Evolutionary conservation across 1,284 basidiomycete genomes (phyloP).

Genomic region (Anthracocystis panici-leucophaei): DNA sequence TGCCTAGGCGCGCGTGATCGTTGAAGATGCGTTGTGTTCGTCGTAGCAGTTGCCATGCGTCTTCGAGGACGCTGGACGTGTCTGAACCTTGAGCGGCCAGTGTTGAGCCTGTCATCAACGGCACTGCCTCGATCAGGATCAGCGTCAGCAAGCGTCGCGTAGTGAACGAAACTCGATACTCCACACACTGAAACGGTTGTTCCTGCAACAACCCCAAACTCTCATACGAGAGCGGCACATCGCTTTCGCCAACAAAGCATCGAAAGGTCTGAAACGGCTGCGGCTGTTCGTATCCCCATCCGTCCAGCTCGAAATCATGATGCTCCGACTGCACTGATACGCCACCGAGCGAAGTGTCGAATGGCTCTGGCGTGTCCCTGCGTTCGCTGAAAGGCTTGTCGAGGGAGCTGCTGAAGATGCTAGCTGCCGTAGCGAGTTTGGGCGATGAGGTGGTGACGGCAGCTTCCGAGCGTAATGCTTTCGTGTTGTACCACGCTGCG

Average conservation of each 20-base stretch:
- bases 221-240: conserved; percentile 21
- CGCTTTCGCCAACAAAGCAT: conserved; percentile 27
- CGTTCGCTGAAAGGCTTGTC: conserved; percentile 5
- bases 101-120: conserved; percentile 1
- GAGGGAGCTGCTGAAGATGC: conserved; percentile 14
- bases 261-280: conserved; percentile 30
- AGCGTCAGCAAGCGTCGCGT: conserved; percentile 41
- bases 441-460: conserved; percentile 16
- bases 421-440: conserved; percentile 18
- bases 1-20: conserved; percentile 30
- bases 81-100: not conserved
- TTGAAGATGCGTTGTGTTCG: conserved; percentile 45
- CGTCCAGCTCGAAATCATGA: conserved; percentile 54
- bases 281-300: conserved; percentile 49
- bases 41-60: conserved; percentile 42
- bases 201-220: conserved; percentile 20
- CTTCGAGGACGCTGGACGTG: conserved; percentile 11
- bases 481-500: conserved; percentile 57
- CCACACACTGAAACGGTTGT: conserved; percentile 8
- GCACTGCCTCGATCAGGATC: conserved; percentile 31
- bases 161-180: conserved; percentile 29
- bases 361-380: conserved; percentile 5
- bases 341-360: conserved; percentile 27
- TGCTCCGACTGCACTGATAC: conserved; percentile 35
- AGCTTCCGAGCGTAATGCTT: conserved; percentile 28